phyloP scores from a whole-genome alignment of 129 eudicot species.

The Arctium lappa region DNA sequence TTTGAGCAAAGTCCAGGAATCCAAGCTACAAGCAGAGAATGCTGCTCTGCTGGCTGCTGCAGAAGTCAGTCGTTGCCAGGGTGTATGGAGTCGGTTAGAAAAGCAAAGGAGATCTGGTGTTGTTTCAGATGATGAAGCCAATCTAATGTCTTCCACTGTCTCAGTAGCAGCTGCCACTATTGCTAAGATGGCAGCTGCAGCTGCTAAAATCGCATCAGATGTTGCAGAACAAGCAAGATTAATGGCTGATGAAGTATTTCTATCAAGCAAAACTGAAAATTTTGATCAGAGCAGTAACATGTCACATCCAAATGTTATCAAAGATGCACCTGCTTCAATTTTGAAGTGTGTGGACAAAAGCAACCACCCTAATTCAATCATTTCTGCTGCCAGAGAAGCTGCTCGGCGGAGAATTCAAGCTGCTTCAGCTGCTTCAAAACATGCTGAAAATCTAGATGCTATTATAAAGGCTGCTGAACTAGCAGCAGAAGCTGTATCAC shows the following conservation, averaged over 20 bases:
- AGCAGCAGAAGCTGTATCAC: constrained; percentile 96
- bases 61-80: constrained; percentile 58
- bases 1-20: constrained; percentile 48
- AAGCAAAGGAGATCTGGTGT: constrained; percentile 53
- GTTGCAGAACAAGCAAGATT: constrained; percentile 78
- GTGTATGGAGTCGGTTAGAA: constrained; percentile 69
- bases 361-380: constrained; percentile 39
- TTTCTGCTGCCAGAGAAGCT: constrained; percentile 85
- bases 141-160: constrained; percentile 81
- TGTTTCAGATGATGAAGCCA: constrained; percentile 54
- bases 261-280: constrained; percentile 22
- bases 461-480: constrained; percentile 87
- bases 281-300: constrained; percentile 4
- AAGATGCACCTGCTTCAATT: constrained; percentile 40
- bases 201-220: constrained; percentile 77
- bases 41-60: constrained; percentile 57
- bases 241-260: constrained; percentile 78
- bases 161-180: constrained; percentile 86
- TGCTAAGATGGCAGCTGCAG: constrained; percentile 96
- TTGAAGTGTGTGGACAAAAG: constrained; percentile 40
- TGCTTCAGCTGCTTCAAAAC: constrained; percentile 88
- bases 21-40: constrained; percentile 54
- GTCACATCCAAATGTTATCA: constrained; percentile 9
- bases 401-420: constrained; percentile 86
- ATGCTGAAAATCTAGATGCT: constrained; percentile 93